Conservation (phyloP, 1,284 basidiomycete species). For the Kalmanozyma brasiliensis region DNA sequence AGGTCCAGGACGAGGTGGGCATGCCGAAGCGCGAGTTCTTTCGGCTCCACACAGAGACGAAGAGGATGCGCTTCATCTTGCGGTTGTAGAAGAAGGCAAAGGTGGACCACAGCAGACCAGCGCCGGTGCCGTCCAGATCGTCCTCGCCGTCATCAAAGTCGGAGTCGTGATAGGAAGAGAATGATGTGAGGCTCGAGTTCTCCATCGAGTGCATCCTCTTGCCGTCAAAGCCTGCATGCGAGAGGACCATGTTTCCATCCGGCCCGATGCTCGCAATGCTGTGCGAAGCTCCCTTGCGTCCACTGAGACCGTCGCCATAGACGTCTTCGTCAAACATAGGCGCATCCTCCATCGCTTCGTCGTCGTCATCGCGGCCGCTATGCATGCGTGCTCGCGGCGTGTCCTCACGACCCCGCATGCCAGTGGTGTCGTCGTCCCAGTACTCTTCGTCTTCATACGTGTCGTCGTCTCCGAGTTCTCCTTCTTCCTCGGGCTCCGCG, state of each 20-base stretch:
- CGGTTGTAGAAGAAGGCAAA: conserved; percentile 98
- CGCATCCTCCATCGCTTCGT: conserved; percentile 56
- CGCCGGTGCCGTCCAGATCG: conserved; percentile 72
- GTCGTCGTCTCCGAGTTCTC: conserved; percentile 52
- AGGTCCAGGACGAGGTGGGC: conserved; percentile 38
- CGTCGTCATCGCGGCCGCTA: conserved; percentile 20
- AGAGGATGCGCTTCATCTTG: conserved; percentile 88
- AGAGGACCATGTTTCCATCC: conserved; percentile 40
- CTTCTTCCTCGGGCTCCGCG: conserved; percentile 72
- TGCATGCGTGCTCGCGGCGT: conserved; percentile 35
- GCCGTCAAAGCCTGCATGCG: conserved; percentile 16
- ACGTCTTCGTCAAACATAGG: conserved; percentile 67
- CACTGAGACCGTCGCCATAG: conserved; percentile 50
- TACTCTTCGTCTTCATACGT: conserved; percentile 70
- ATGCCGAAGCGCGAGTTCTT: conserved; percentile 70
- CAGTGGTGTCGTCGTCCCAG: conserved; percentile 45
- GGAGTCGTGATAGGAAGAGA: conserved; percentile 33
- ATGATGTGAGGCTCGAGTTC: conserved; percentile 28
- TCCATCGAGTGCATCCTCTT: conserved; percentile 32
- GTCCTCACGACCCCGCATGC: conserved; percentile 45
- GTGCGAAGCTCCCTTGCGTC: conserved; percentile 24
- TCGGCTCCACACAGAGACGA: conserved; percentile 92
- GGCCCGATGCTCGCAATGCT: conserved; percentile 36
- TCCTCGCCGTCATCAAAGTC: conserved; percentile 72
- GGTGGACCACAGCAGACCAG: conserved; percentile 91